Evolutionary conservation across 2,329 filamentous ascomycete genomes (phyloP).

Genomic region (Arthrobotrys megalospora): DNA sequence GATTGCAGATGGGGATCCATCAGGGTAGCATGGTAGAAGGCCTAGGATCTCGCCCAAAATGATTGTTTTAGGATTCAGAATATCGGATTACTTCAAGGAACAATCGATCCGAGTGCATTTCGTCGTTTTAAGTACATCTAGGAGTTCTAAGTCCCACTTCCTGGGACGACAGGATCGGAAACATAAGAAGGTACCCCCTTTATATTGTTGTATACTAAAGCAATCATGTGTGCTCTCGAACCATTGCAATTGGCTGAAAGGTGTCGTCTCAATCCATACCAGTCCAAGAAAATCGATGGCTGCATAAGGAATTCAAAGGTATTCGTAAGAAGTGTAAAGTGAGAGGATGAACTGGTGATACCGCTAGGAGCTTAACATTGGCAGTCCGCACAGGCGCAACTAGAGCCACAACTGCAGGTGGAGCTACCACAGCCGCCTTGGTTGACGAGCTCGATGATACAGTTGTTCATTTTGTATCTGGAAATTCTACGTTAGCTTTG

Average conservation of each 20-base stretch:
- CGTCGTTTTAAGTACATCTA: neutral
- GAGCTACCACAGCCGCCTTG: neutral
- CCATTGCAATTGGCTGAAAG: no score
- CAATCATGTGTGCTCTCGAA: no score
- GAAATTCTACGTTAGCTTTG: neutral
- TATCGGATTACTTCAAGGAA: neutral
- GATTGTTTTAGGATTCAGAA: no score
- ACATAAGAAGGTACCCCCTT: no score
- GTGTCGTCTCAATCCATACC: neutral
- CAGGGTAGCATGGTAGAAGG: no score
- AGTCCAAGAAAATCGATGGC: no score
- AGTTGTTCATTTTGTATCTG: constrained; percentile 14
- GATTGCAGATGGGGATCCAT: no score
- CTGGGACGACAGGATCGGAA: neutral
- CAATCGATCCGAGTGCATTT: neutral
- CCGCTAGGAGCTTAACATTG: neutral
- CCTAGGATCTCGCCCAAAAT: no score
- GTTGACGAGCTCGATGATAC: no score
- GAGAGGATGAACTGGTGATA: neutral
- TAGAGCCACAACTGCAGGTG: neutral
- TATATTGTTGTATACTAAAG: no score
- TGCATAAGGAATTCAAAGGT: neutral
- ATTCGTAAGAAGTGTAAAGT: neutral
- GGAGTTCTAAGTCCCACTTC: neutral
- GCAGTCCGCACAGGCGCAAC: neutral